Evolutionary conservation across 352 stramenopile species (phyloP), one percentile per base, ranked within the genome.

Genomic region (Blastocystis sp.): DNA sequence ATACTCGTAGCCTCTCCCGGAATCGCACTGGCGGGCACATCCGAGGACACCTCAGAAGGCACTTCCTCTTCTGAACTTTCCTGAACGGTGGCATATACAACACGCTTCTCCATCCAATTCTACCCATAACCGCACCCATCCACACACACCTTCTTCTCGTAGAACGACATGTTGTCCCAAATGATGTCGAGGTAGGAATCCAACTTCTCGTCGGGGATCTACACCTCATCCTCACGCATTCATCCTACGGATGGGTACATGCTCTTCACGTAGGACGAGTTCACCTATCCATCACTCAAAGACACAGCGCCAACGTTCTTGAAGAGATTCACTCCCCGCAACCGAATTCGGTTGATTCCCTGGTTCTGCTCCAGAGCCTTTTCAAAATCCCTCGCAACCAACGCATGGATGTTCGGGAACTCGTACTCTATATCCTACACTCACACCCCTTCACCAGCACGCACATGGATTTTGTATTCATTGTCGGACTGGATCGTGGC

Each of bases 31-130:
- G 28, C 28, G 28, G 28, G 28, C 28, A 34, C 28, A 34, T 34
- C 28, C 28, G 28, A 34, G 28, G 28, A 34, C 28, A 34, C 28
- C 28, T 34, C 28, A 34, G 28, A 34, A 34, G 28, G 28, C 28
- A 34, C 28, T 34, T 34, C 28, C 48, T 56, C 48, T 56, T 56
- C 48, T 14, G 48, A 56, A 7, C 5, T 56, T 14, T 56, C 48
- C 48, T 56, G 48, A 56, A 56, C 14, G 48, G 64, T 74, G 48
- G 21, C 28, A 69, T 84, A 84, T 21, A 84, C 53, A 3, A 84
- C 74, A 0, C 53, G 59, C 74, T 84, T 84, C 53, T 84, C 74
- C 74, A 84, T 52, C 74, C 74, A 84, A 17, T 84, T 84, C 74
- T 84, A 84, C n/a, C 43, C 40, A 34, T 71, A 2, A 71, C n/a